Evolutionary conservation across 2,329 filamentous ascomycete species (phyloP), one percentile per base, ranked within the genome.

Genomic region (Fusarium sacchari): DNA sequence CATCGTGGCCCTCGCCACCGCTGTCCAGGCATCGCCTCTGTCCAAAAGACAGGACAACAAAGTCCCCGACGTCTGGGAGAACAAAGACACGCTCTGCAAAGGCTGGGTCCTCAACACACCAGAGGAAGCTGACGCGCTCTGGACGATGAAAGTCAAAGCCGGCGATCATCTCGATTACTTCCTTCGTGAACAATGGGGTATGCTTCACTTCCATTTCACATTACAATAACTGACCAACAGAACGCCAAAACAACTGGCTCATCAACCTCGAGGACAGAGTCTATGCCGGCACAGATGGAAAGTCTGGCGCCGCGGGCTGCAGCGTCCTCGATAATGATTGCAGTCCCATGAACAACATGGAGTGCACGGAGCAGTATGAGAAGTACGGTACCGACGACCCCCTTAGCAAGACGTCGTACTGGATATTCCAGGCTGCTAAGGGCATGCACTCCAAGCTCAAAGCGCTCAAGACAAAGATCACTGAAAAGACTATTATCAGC

Each of bases 391-490:
- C 34, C 3, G 53, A 60, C 0, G 15, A 55, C 0, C 22, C 26
- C 14, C 30, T 71, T 0, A 68, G 67, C 1, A 71, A 65, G 30
- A 56, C 30, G 3, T 71, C 67, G 10, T 71, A 68, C 57, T 71
- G 56, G 67, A 68, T 71, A 14, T 71, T 71, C 13, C 68, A 71
- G 14, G 68, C 68, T 15, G 62, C 55, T 2, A 71, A 67, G 26
- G 68, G 67, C 0, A 42, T 67, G 40, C 67, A 71, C 10, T 40
- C 34, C 10, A 71, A 71, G 50, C 42, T 71, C 7, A 36, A 37
- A 0, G 61, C 42, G 12, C n/a, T 71, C 12, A 49, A 67, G 20
- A 37, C 32, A 0, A 26, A 40, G 13, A 34, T 71, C 6, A 30
- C 57, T 0, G 40, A 71, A 0, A 26, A 62, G 44, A 67, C 68